Percentiles rank a stretch among this genome's conserved stretches.
Evolutionary conservation across 2,329 filamentous ascomycete species (phyloP).

Genomic region (Fusarium napiforme): DNA sequence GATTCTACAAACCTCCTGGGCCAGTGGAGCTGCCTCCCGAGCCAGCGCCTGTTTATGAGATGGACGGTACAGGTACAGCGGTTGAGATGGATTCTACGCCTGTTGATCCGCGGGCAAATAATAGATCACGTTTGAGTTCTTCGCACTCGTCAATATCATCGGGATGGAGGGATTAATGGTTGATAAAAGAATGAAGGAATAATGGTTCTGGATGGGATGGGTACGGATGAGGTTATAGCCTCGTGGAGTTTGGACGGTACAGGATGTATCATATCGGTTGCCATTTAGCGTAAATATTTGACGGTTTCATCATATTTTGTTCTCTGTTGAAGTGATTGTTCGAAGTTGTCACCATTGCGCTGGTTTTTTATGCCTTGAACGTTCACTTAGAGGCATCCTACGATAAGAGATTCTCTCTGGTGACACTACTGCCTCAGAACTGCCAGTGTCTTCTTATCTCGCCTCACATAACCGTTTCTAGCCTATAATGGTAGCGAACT

Average conservation of each 20-base stretch:
- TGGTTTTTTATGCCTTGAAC: not conserved
- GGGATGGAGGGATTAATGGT: not conserved
- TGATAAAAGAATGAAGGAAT: not conserved
- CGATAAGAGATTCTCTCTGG: not conserved
- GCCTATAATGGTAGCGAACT: not conserved
- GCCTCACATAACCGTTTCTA: not conserved
- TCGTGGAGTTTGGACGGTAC: constrained; percentile 24
- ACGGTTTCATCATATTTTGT: not conserved
- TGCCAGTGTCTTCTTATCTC: not conserved
- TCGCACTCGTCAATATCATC: not conserved
- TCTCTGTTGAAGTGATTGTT: not conserved
- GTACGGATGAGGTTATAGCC: constrained; percentile 14
- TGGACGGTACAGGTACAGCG: constrained; percentile 35
- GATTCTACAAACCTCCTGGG: constrained; percentile 12
- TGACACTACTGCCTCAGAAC: not conserved
- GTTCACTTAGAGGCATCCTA: not conserved
- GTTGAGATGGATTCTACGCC: constrained; percentile 32
- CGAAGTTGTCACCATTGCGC: too few relatives aligned
- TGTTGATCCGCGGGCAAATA: not conserved
- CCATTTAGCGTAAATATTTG: constrained; percentile 23
- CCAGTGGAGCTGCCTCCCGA: constrained; percentile 28
- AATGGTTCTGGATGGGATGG: constrained; percentile 17
- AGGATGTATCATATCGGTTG: not conserved
- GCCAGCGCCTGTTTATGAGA: constrained; percentile 33
- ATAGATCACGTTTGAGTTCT: not conserved